Evolutionary conservation across 352 stramenopile species (phyloP).

Genomic region (Phytophthora tubulina): DNA sequence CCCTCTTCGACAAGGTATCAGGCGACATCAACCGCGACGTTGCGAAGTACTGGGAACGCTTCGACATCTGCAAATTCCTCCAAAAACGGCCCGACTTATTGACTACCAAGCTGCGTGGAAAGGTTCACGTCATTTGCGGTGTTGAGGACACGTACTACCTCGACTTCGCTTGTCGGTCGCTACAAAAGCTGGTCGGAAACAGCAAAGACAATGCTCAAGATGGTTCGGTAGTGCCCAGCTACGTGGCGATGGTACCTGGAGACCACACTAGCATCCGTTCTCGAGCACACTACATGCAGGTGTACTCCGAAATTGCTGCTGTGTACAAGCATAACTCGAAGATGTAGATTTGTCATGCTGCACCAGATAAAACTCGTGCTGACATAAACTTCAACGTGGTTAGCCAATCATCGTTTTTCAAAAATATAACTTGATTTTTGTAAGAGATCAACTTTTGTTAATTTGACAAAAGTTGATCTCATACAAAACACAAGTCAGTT

Average conservation of each 20-base stretch:
- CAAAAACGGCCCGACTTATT: constrained; percentile 46
- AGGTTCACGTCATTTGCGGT: constrained; percentile 81
- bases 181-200: constrained; percentile 61
- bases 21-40: constrained; percentile 73
- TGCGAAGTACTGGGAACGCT: constrained; percentile 66
- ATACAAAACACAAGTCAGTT: constrained; percentile 11
- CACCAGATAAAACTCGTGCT: no score
- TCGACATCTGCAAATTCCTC: constrained; percentile 74
- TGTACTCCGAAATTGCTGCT: constrained; percentile 73
- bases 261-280: constrained; percentile 81
- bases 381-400: background rate
- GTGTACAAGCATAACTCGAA: constrained; percentile 29
- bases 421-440: background rate
- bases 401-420: constrained; percentile 1
- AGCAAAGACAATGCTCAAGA: constrained; percentile 29
- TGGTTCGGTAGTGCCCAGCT: constrained; percentile 54
- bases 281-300: constrained; percentile 64
- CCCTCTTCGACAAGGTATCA: constrained; percentile 80
- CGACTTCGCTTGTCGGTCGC: constrained; percentile 65
- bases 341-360: background rate
- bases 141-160: constrained; percentile 84
- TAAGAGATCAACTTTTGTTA: background rate
- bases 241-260: constrained; percentile 75
- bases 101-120: constrained; percentile 55
- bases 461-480: background rate